Evolutionary conservation across 768 basidiomycete species (phyloP).

Genomic region (Suillus luteus): DNA sequence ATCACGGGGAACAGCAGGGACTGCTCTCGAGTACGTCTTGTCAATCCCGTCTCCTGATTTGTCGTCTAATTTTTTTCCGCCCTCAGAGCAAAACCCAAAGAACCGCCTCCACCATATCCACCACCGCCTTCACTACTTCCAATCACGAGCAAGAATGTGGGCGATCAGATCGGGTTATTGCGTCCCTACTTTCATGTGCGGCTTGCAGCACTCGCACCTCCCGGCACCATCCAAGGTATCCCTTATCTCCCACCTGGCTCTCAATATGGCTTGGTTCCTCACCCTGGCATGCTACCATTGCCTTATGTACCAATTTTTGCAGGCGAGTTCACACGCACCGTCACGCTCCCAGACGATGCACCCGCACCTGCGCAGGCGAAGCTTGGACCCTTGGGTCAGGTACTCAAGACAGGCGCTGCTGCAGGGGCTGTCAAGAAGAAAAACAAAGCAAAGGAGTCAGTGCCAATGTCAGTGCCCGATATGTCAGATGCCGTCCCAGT

Average conservation of each 20-base stretch:
- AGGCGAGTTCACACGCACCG: constrained; percentile 20
- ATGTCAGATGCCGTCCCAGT: constrained; percentile 23
- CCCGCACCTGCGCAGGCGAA: constrained; percentile 62
- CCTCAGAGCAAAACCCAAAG: constrained; percentile 59
- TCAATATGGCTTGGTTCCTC: constrained; percentile 8
- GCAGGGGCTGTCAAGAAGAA: constrained; percentile 65
- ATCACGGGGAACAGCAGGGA: constrained; percentile 41
- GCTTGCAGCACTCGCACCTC: constrained; percentile 45
- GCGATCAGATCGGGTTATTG: constrained; percentile 64
- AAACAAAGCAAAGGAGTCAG: constrained; percentile 27
- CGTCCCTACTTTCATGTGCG: constrained; percentile 70
- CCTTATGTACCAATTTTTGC: constrained; percentile 21
- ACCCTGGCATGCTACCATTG: constrained; percentile 19
- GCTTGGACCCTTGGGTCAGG: constrained; percentile 80
- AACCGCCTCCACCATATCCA: constrained; percentile 82
- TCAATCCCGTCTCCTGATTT: constrained; percentile 2
- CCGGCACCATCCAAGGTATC: constrained; percentile 15
- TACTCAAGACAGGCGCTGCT: constrained; percentile 52
- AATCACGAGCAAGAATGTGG: constrained; percentile 63
- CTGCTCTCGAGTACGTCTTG: constrained; percentile 50
- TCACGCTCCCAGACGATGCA: constrained; percentile 64
- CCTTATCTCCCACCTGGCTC: constrained; percentile 14
- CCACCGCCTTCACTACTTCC: constrained; percentile 82
- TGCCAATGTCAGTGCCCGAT: constrained; percentile 24
- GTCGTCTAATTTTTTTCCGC: constrained; percentile 30